phyloP scores from a whole-genome alignment of 2,329 filamentous ascomycete genomes.

The Talaromyces sp. region DNA sequence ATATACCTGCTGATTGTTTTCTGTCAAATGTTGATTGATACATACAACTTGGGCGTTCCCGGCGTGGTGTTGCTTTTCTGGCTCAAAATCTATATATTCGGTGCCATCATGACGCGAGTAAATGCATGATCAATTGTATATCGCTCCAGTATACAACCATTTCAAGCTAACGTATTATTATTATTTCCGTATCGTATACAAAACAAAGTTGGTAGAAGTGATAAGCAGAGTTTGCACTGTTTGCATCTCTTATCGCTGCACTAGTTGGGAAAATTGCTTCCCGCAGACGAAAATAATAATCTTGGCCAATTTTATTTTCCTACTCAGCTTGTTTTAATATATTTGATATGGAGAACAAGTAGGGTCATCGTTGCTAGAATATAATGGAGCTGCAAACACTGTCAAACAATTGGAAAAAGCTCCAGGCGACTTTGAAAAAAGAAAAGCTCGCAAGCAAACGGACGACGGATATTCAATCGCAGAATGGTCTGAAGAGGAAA shows the following conservation, averaged over 20 bases:
- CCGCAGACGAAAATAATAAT: not conserved
- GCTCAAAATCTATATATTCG: not conserved
- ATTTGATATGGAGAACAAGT: not conserved
- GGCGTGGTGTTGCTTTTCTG: not conserved
- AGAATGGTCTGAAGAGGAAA: slow-evolving; percentile 30
- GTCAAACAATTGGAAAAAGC: slow-evolving; percentile 48
- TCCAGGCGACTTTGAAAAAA: slow-evolving; percentile 28
- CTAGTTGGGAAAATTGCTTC: slow-evolving; percentile 3
- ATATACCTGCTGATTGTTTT: not conserved
- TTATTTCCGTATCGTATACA: not conserved
- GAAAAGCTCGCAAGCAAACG: slow-evolving; percentile 10
- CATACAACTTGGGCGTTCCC: not conserved
- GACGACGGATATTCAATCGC: slow-evolving; percentile 19
- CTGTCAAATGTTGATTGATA: not conserved
- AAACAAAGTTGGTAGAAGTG: not conserved
- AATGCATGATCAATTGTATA: not conserved
- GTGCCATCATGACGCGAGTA: not conserved
- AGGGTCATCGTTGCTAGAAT: not conserved
- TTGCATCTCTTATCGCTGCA: slow-evolving; percentile 9
- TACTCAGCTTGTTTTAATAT: not conserved
- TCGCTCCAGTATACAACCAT: not conserved
- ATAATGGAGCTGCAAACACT: slow-evolving; percentile 39
- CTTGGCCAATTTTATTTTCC: not conserved
- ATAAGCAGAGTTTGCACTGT: slow-evolving; percentile 6
- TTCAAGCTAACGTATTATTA: not conserved